Percentiles rank a stretch among this genome's conserved stretches.
Conservation (phyloP, 1,139 yeast genomes). For the Suhomyces guaymorum region DNA sequence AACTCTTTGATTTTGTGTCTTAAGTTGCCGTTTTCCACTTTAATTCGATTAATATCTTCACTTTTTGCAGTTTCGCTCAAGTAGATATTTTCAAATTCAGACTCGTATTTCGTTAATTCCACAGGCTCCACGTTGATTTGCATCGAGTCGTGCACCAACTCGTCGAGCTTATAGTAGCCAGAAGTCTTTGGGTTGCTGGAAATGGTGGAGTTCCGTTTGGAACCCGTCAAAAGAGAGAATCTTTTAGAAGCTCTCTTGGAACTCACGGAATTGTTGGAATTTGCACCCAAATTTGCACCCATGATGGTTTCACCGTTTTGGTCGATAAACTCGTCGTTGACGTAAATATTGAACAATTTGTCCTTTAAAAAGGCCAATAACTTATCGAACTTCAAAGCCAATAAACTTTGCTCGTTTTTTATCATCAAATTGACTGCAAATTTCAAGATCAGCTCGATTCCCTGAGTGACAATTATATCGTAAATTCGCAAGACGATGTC, state of each 20-base stretch:
- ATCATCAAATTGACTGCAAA: constrained; percentile 78
- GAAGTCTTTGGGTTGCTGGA: constrained; percentile 13
- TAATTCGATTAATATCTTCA: constrained; percentile 66
- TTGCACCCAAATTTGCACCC: too few relatives aligned
- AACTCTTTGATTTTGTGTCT: constrained; percentile 72
- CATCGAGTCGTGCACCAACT: constrained; percentile 79
- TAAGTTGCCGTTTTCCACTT: constrained; percentile 67
- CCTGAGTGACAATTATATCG: constrained; percentile 86
- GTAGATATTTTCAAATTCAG: constrained; percentile 75
- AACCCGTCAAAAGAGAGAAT: constrained; percentile 22
- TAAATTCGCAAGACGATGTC: constrained; percentile 79
- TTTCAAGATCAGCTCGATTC: constrained; percentile 77
- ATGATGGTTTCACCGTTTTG: too few relatives aligned
- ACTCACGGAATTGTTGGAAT: constrained; percentile 5
- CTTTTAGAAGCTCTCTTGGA: constrained; percentile 19
- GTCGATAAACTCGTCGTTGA: constrained; percentile 41
- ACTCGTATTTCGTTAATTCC: constrained; percentile 64
- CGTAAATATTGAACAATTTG: constrained; percentile 69
- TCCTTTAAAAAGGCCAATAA: constrained; percentile 77
- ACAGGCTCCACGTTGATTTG: constrained; percentile 69
- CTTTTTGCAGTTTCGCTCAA: constrained; percentile 65
- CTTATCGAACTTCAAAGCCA: constrained; percentile 70
- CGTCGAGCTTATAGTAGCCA: constrained; percentile 60
- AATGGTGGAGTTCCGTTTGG: constrained; percentile 18
- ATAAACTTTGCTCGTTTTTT: constrained; percentile 59